Evolutionary conservation across 176 grass and related monocot genomes (phyloP).

Genomic region (Rhynchospora breviuscula): DNA sequence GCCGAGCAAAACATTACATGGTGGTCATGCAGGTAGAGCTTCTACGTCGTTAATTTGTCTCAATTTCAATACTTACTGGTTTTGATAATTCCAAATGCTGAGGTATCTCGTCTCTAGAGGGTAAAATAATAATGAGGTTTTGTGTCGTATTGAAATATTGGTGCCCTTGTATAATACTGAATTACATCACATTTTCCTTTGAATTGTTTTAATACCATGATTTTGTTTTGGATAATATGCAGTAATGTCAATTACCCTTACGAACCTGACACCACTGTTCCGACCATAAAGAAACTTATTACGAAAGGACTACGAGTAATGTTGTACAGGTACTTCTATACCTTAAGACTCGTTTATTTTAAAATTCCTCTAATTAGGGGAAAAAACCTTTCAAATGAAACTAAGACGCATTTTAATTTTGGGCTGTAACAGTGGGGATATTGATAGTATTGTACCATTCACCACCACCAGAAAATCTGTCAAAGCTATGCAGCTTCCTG

Average conservation of each 20-base stretch:
- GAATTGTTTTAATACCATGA: background rate
- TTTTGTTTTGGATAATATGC: constrained; percentile 1
- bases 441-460: constrained; percentile 33
- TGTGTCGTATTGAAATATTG: background rate
- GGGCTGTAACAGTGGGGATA: constrained; percentile 36
- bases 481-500: constrained; percentile 27
- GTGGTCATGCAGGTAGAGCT: constrained; percentile 17
- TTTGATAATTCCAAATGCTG: background rate
- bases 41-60: background rate
- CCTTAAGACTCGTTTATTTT: background rate
- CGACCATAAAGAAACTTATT: constrained; percentile 21
- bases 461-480: constrained; percentile 47
- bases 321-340: constrained; percentile 24
- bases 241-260: background rate
- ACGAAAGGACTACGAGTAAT: constrained; percentile 13
- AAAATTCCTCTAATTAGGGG: background rate
- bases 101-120: background rate
- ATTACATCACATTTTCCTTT: background rate
- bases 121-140: background rate
- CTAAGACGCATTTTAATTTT: background rate
- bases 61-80: background rate
- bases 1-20: background rate
- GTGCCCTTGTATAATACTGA: background rate
- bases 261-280: constrained; percentile 10
- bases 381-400: background rate